phyloP scores from a whole-genome alignment of 176 grass and related monocot genomes.

The Otatea glauca region DNA sequence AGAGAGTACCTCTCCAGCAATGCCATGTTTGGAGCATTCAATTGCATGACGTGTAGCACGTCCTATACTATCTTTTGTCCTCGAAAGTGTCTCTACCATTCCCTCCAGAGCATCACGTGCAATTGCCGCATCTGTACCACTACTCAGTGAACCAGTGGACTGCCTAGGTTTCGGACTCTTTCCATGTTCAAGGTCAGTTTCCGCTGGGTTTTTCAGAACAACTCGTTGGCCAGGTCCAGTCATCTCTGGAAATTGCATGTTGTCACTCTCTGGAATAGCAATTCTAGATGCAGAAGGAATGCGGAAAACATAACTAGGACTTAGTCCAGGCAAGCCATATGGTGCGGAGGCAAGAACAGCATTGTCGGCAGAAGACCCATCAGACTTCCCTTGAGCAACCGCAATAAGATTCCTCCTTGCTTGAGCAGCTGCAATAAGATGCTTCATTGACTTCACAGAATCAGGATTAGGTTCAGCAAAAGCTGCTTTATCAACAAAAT shows the following conservation, averaged over 20 bases:
- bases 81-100: constrained; percentile 95
- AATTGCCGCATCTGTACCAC: constrained; percentile 76
- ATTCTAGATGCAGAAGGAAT: constrained; percentile 66
- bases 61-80: constrained; percentile 98
- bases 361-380: constrained; percentile 51
- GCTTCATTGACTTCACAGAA: constrained; percentile 76
- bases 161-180: constrained; percentile 58
- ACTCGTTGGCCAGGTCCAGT: constrained; percentile 43
- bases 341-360: constrained; percentile 56
- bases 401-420: constrained; percentile 87
- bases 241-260: constrained; percentile 40
- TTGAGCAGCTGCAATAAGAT: constrained; percentile 98
- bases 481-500: constrained; percentile 53
- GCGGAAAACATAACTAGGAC: constrained; percentile 65
- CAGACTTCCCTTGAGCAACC: constrained; percentile 70
- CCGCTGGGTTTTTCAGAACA: constrained; percentile 56
- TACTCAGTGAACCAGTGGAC: constrained; percentile 50
- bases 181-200: constrained; percentile 59
- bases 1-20: constrained; percentile 71
- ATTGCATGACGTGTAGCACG: constrained; percentile 94
- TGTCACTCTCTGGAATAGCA: constrained; percentile 60
- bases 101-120: constrained; percentile 89
- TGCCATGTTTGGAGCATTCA: constrained; percentile 95
- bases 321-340: constrained; percentile 67
- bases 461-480: constrained; percentile 44